Evolutionary conservation across 805 yeast species (phyloP), one percentile per base, ranked within the genome.

Genomic region (Metschnikowia similis): DNA sequence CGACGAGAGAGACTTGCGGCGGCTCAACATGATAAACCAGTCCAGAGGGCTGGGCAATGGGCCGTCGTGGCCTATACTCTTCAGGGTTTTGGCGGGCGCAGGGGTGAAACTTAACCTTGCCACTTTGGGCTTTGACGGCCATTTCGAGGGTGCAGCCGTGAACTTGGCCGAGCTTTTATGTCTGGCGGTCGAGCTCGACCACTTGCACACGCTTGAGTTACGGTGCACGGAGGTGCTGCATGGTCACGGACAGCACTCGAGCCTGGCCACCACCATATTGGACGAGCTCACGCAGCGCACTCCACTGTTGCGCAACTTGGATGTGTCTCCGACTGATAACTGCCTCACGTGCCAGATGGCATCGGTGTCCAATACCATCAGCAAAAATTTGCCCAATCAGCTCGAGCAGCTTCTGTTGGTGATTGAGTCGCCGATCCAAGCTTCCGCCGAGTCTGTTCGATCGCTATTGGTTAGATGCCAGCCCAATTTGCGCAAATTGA

Each of bases 171-270:
- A 31, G 1, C 11, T 56, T 10, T 27, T 66, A 8, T 30, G 39
- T 21, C 43, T 31, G 10, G 49, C 56, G 0, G 48, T 63, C 2
- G 59, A 58, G 7, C 56, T 64, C 21, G 34, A 17, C 4, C 39
- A 30, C 4, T 47, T 65, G 31, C 39, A 13, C 7, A 45, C 49
- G 7, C 53, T 65, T 7, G 55, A 51, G 37, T 47, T 62, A 6
- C 43, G 53, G 9, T 41, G 58, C 37, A 61, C 55, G 13, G 69
- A 66, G 51, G 40, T 51, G n/a, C 54, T 61, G 30, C 69, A 65
- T 38, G 51, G 51, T 7, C 50, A 58, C 28, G 51, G 47, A 5
- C 35, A 50, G 4, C 67, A 64, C 48, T 47, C 34, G 11, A 35
- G 37, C 9, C 35, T 14, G 3, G 11, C 26, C 26, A 29, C 35